Percentiles rank a stretch among this genome's conserved stretches.
Conservation (phyloP, 2,329 filamentous ascomycete species). For the Cytospora paraplurivora region DNA sequence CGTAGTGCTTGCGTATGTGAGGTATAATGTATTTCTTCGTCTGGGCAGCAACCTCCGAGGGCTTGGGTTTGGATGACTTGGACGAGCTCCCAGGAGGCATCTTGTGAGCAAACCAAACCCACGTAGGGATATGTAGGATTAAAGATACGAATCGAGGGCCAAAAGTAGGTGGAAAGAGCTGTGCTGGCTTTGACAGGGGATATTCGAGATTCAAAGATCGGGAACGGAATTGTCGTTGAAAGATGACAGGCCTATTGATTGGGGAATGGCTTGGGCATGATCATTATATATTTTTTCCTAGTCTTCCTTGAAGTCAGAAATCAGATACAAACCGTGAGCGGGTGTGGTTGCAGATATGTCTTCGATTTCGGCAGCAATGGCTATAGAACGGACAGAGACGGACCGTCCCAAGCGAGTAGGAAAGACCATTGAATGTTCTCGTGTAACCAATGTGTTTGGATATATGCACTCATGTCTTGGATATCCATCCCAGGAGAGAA, state of each 20-base stretch:
- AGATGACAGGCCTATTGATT: neutral
- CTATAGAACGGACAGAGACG: conserved; percentile 22
- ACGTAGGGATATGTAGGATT: neutral
- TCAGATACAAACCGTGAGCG: conserved; percentile 21
- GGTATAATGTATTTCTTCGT: conserved; percentile 73
- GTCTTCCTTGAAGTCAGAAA: conserved; percentile 6
- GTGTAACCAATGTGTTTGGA: conserved; percentile 27
- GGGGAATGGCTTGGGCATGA: conserved; percentile 3
- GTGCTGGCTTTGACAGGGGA: neutral
- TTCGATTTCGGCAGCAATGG: conserved; percentile 28
- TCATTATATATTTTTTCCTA: conserved; percentile 22
- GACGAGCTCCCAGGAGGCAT: conserved; percentile 50
- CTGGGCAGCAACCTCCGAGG: conserved; percentile 71
- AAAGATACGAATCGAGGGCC: neutral
- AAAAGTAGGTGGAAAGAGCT: neutral
- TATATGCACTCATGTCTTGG: conserved; percentile 29
- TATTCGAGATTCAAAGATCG: neutral
- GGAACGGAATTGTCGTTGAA: neutral
- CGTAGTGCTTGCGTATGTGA: conserved; percentile 59
- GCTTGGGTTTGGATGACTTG: conserved; percentile 58
- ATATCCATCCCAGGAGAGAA: conserved; percentile 14
- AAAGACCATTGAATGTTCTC: conserved; percentile 25
- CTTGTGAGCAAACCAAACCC: conserved; percentile 23
- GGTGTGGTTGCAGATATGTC: conserved; percentile 27
- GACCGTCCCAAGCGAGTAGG: conserved; percentile 29